Conservation (phyloP, 179 eudicot species). For the Gypsophila paniculata region DNA sequence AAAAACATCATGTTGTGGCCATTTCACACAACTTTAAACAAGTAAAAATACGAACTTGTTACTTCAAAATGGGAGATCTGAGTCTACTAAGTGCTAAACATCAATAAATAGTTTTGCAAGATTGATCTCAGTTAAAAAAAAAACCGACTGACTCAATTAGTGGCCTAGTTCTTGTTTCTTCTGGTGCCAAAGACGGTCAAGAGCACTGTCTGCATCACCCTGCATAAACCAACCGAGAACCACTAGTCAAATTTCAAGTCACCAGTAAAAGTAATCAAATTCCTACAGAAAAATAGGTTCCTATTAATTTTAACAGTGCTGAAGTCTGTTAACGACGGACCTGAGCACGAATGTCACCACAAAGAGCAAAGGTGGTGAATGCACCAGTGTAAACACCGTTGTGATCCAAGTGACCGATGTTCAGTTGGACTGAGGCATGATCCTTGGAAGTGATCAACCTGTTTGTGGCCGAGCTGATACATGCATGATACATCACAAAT, state of each 20-base stretch:
- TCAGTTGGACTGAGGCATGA: constrained; percentile 63
- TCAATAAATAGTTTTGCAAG: not conserved
- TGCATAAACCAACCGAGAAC: constrained; percentile 14
- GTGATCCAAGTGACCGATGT: constrained; percentile 58
- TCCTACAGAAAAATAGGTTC: not conserved
- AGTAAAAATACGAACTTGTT: not conserved
- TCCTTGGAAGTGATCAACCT: constrained; percentile 65
- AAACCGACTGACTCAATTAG: not conserved
- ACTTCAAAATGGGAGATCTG: not conserved
- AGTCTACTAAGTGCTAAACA: constrained; percentile 8
- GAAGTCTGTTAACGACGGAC: constrained; percentile 21
- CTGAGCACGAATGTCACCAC: constrained; percentile 72
- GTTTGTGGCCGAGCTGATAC: constrained; percentile 56
- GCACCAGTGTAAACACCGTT: constrained; percentile 50
- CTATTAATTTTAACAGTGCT: not conserved
- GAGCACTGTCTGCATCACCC: constrained; percentile 68
- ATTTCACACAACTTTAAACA: constrained; percentile 6
- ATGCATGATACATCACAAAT: constrained; percentile 27
- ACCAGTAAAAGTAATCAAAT: not conserved
- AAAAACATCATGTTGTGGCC: constrained; percentile 9
- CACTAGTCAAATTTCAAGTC: not conserved
- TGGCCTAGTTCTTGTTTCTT: constrained; percentile 41
- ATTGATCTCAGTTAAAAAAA: not conserved
- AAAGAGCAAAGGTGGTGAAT: constrained; percentile 60
- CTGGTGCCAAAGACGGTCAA: constrained; percentile 61